Base-by-base conservation (phyloP, 78 protist species). In the Emiliania huxleyi region DNA sequence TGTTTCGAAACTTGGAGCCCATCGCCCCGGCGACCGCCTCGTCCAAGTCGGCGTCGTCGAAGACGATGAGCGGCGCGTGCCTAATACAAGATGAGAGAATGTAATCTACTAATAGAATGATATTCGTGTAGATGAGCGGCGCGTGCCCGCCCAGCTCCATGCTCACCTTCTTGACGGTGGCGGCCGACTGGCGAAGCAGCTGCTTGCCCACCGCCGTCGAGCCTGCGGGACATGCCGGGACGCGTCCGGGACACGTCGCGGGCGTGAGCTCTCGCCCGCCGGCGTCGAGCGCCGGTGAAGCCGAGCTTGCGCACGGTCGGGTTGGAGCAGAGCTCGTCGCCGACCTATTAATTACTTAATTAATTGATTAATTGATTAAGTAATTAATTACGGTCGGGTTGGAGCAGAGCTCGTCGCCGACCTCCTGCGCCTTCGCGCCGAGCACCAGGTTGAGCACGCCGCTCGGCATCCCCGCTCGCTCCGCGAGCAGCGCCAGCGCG, bases 91-190 rank as follows among this genome's bases (percentile, higher is more conserved):
- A n/a, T n/a, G n/a, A n/a, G n/a, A n/a, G n/a, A n/a, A n/a, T n/a
- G n/a, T n/a, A n/a, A n/a, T n/a, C n/a, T n/a, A n/a, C n/a, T n/a
- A n/a, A n/a, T n/a, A n/a, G n/a, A n/a, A n/a, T n/a, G n/a, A n/a
- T n/a, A n/a, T n/a, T n/a, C n/a, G n/a, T n/a, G n/a, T n/a, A n/a
- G n/a, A n/a, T n/a, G n/a, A n/a, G n/a, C 4, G 55, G 55, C 42
- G 95, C 95, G 46, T 94, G 90, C 15, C 95, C 95, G 23, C 95
- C 95, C 37, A 94, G 93, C 90, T 94, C 95, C 38, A 94, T 11
- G 15, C 87, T 12, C 22, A 91, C 26, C 48, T 37, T 18, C 89
- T 94, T 94, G 38, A 94, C 91, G 8, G 93, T 94, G 12, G 46
- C 1, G 33, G 93, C 89, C 40, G 75, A 33, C 73, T 62, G 87